Evolutionary conservation across 768 basidiomycete species (phyloP).

Genomic region (Suillus decipiens): DNA sequence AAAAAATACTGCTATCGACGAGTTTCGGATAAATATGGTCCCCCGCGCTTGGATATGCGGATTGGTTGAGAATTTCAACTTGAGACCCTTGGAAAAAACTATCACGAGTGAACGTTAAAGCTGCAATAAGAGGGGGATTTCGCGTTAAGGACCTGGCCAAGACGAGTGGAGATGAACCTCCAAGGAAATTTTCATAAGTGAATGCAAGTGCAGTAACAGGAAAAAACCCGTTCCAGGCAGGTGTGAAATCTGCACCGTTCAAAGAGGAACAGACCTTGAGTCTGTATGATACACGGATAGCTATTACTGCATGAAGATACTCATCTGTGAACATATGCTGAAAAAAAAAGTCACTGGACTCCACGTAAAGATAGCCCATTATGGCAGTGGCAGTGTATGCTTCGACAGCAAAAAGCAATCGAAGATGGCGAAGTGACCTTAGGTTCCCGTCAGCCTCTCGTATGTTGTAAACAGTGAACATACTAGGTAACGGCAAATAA

Average conservation of each 20-base stretch:
- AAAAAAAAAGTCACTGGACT: conserved; percentile 57
- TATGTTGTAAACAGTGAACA: conserved; percentile 22
- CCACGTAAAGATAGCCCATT: conserved; percentile 80
- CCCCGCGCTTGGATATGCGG: background rate
- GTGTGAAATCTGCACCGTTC: background rate
- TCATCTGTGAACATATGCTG: too few relatives aligned
- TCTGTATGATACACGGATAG: background rate
- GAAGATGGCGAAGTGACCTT: conserved; percentile 89
- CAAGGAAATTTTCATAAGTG: too few relatives aligned
- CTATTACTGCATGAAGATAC: conserved; percentile 27
- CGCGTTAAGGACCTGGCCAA: too few relatives aligned
- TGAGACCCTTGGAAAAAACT: background rate
- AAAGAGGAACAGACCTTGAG: background rate
- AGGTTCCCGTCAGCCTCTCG: conserved; percentile 85
- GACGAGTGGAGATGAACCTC: too few relatives aligned
- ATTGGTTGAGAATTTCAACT: background rate
- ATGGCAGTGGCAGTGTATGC: conserved; percentile 74
- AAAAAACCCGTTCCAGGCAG: too few relatives aligned
- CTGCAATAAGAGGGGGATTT: background rate
- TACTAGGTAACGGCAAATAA: conserved; percentile 92
- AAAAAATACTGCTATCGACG: too few relatives aligned
- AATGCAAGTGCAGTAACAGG: too few relatives aligned
- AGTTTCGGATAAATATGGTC: background rate
- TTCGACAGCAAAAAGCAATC: conserved; percentile 86
- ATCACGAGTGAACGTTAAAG: background rate